These are phyloP conservation scores for Lactarius deliciosus DNA, from an alignment of 768 basidiomycete species.

Conservation along the genomic window DNA sequence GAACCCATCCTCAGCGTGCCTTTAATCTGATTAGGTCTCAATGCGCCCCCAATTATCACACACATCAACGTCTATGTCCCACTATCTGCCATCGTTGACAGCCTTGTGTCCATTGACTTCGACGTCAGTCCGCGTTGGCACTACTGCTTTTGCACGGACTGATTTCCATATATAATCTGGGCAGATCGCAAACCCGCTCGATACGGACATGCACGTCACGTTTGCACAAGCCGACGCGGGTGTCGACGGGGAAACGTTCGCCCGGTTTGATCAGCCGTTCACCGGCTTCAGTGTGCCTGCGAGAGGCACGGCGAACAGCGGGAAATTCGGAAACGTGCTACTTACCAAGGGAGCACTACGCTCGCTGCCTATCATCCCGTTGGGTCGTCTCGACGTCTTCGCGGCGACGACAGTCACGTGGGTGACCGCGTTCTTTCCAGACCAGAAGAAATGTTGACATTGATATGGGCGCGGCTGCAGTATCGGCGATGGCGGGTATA, in stretches of 20 bases:
- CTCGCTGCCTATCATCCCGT: constrained; percentile 57
- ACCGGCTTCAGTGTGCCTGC: constrained; percentile 55
- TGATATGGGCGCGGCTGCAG: constrained; percentile 28
- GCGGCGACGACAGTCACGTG: constrained; percentile 46
- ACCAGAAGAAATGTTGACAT: not conserved
- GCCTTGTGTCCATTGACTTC: constrained; percentile 55
- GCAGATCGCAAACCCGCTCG: constrained; percentile 55
- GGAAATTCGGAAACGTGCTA: constrained; percentile 54
- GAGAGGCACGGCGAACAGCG: constrained; percentile 60
- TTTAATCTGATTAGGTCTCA: constrained; percentile 38
- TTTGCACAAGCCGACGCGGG: constrained; percentile 57
- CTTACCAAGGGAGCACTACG: constrained; percentile 57
- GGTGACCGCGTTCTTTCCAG: constrained; percentile 21
- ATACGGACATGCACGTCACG: constrained; percentile 54
- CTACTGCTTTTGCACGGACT: not conserved
- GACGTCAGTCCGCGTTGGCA: constrained; percentile 42
- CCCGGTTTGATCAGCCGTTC: constrained; percentile 58
- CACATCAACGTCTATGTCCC: constrained; percentile 56
- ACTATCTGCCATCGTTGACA: constrained; percentile 47
- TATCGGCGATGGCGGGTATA: constrained; percentile 56
- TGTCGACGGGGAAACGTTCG: constrained; percentile 53
- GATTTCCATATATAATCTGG: constrained; percentile 4
- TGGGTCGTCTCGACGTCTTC: constrained; percentile 53
- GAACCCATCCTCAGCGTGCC: not conserved
- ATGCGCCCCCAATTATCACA: constrained; percentile 57